A percentile compares a stretch with the other conserved stretches of the same genome.
phyloP scores from a whole-genome alignment of 2,329 filamentous ascomycete species.

The Tolypocladium cylindrosporum region DNA sequence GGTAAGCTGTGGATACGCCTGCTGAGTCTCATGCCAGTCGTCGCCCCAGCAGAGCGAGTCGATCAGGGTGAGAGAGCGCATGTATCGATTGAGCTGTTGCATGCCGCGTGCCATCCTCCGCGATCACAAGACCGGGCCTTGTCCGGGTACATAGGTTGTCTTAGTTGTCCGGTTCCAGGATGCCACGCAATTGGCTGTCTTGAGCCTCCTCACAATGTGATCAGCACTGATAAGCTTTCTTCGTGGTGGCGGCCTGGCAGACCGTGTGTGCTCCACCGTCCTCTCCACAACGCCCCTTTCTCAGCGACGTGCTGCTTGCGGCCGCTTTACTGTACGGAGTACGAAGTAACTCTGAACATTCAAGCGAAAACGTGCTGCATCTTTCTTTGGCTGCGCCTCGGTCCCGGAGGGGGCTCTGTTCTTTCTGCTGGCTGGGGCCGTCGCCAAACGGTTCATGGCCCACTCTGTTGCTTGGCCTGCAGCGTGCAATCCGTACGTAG shows the following conservation, averaged over 20 bases:
- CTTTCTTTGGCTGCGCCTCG: background rate
- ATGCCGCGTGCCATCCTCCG: background rate
- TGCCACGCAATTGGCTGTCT: background rate
- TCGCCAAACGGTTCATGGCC: background rate
- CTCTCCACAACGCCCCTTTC: background rate
- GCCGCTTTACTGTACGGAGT: background rate
- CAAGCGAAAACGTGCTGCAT: background rate
- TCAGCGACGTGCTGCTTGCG: background rate
- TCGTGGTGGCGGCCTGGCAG: background rate
- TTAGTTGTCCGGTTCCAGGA: background rate
- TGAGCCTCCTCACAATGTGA: background rate
- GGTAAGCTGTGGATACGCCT: background rate
- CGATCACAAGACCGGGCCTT: background rate
- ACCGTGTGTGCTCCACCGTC: background rate
- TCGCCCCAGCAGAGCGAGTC: background rate
- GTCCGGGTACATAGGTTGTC: background rate
- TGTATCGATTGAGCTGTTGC: background rate
- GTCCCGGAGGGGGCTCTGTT: background rate
- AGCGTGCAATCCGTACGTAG: background rate
- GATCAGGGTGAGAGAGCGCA: background rate
- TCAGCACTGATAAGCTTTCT: background rate
- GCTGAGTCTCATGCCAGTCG: background rate
- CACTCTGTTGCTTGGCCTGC: background rate
- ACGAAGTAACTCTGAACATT: too few relatives aligned
- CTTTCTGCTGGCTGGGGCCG: background rate